Percentiles rank a stretch among this genome's conserved stretches.
These are phyloP conservation scores for Zizania palustris DNA, from an alignment of 202 grass and related monocot species.

Conservation along the genomic window DNA sequence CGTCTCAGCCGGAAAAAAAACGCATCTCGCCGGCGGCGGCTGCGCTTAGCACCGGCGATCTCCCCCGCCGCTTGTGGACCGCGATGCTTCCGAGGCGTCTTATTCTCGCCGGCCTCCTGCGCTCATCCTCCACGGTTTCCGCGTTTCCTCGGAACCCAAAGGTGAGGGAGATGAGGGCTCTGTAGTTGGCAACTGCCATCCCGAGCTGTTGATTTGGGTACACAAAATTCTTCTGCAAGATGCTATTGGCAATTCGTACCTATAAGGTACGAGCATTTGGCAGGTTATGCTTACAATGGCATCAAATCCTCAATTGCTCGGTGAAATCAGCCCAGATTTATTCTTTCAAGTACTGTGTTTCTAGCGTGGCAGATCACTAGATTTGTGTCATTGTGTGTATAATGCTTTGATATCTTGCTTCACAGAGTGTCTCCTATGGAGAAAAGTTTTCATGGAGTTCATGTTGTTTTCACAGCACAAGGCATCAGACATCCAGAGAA, in stretches of 20 bases:
- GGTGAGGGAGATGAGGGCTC: not conserved
- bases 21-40: not conserved
- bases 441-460: not conserved
- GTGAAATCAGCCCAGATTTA: not conserved
- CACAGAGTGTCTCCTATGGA: slow-evolving; percentile 13
- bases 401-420: slow-evolving; percentile 24
- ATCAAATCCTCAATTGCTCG: not conserved
- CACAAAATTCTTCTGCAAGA: not conserved
- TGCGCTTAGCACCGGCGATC: not conserved
- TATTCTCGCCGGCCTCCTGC: slow-evolving; percentile 23
- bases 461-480: slow-evolving; percentile 24
- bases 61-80: not conserved
- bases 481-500: not conserved
- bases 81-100: slow-evolving; percentile 5
- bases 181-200: not conserved
- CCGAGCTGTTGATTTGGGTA: not conserved
- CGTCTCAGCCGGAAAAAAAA: not conserved
- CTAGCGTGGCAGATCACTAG: not conserved
- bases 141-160: not conserved
- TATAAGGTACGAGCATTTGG: not conserved
- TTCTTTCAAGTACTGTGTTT: not conserved
- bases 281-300: not conserved
- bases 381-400: not conserved
- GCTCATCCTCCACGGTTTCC: slow-evolving; percentile 11
- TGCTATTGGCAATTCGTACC: not conserved